Base-by-base conservation (phyloP, 129 eudicot genomes). In the Helianthus tuberosus region DNA sequence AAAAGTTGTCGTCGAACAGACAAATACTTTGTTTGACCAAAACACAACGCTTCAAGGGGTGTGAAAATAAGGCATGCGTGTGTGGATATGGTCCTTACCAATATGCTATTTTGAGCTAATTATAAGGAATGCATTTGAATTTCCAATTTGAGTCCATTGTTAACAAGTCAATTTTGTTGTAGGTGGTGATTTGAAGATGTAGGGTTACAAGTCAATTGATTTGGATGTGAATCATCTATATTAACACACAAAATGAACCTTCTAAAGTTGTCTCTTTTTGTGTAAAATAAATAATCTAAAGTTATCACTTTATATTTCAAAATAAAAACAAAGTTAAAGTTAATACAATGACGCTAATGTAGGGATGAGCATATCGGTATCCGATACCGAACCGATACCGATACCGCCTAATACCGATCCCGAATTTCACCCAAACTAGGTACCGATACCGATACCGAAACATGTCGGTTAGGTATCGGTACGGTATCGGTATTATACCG, bases 141-240 rank as follows among this genome's bases (percentile, higher is more conserved):
- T 78, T 71, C 51, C 82, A 72, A 79, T 79, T 72, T 79, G 74
- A 50, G 83, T 72, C 73, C 44, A 72, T 52, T 36, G 41, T 51
- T 52, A 27, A 69, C 63, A 61, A 77, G 81, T 78, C 82, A 70
- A 71, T 39, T 60, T 46, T 65, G 77, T 46, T 79, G 83, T 72
- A 72, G 73, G 69, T 71, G 77, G 82, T 70, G 77, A 78, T 78
- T 78, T 35, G 58, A 64, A 71, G 13, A 39, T 60, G 77, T 78
- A 72, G 82, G 77, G 77, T 71, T 77, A 71, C 68, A 58, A 63
- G 73, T 78, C 82, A 78, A 64, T 68, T 72, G 35, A 78, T 78
- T 71, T 71, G 78, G 49, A 72, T 52, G 35, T 57, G n/a, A 71
- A 72, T 79, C 68, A 73, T 53, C 55, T 49, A 53, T 69, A 50